A percentile compares a stretch with the other conserved stretches of the same genome.
These are phyloP conservation scores for Sporothrix euskadiensis DNA, from an alignment of 2,329 filamentous ascomycete species.

Conservation along the genomic window DNA sequence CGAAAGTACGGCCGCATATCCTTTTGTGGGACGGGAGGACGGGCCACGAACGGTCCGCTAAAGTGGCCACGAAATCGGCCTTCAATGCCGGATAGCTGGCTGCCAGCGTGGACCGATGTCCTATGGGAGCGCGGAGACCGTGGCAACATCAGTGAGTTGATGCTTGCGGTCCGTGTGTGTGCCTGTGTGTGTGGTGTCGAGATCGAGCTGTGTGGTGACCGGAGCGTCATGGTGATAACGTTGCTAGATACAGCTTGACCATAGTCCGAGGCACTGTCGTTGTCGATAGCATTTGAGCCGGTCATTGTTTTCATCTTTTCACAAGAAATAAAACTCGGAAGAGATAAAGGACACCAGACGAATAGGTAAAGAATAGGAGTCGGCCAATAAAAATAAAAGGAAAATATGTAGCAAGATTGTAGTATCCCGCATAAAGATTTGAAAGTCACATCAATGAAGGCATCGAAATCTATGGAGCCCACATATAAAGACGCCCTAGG, in stretches of 20 bases:
- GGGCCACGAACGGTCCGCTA: background rate
- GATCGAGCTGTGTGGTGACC: background rate
- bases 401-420: background rate
- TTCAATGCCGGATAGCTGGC: background rate
- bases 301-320: background rate
- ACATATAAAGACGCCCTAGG: background rate
- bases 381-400: background rate
- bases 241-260: background rate
- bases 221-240: background rate
- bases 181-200: background rate
- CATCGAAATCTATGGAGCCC: background rate
- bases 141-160: background rate
- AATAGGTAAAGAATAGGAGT: background rate
- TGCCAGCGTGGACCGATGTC: background rate
- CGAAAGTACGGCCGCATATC: constrained; percentile 25
- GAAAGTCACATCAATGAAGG: background rate
- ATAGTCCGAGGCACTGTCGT: background rate
- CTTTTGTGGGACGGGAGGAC: background rate
- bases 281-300: background rate
- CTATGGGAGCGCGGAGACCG: background rate
- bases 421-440: background rate
- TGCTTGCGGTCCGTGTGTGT: background rate
- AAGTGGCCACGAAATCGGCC: background rate
- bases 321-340: no score
- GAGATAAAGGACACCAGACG: background rate